A percentile compares a stretch with the other conserved stretches of the same genome.
Evolutionary conservation across 2,329 filamentous ascomycete genomes (phyloP).

Genomic region (Claviceps africana): DNA sequence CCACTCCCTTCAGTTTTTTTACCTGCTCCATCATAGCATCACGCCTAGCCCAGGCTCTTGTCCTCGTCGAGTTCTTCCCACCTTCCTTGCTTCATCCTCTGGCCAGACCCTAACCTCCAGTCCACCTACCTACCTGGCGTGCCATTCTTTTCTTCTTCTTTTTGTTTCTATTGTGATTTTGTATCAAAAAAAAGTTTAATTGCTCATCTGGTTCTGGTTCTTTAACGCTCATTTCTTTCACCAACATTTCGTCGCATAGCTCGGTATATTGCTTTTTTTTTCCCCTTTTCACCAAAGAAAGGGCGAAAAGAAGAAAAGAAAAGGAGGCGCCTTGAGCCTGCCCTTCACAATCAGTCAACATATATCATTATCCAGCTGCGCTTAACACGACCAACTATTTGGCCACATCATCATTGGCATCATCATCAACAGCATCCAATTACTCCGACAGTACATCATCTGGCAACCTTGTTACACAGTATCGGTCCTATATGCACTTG

Average conservation of each 20-base stretch:
- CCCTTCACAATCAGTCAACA: not conserved
- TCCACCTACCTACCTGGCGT: slow-evolving; percentile 1
- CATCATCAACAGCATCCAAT: not conserved
- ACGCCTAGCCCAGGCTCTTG: not conserved
- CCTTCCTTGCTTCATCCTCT: not conserved
- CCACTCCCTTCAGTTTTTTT: not conserved
- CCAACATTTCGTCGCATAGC: not conserved
- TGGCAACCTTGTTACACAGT: not conserved
- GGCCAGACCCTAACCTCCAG: not conserved
- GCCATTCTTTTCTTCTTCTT: slow-evolving; percentile 3
- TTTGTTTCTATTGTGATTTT: not conserved
- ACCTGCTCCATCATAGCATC: not conserved
- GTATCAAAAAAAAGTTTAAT: not conserved
- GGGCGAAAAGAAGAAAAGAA: no score
- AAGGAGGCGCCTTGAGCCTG: not conserved
- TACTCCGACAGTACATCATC: not conserved
- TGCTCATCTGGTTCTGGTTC: not conserved
- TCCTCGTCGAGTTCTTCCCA: not conserved
- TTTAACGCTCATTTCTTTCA: not conserved
- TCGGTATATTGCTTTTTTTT: not conserved
- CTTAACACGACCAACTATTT: not conserved
- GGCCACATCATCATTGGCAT: not conserved
- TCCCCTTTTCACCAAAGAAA: no score
- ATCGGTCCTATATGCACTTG: slow-evolving; percentile 17
- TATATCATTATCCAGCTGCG: not conserved